A percentile compares a stretch with the other conserved stretches of the same genome.
phyloP scores from a whole-genome alignment of 2,329 filamentous ascomycete genomes.

The Emergomyces orientalis region DNA sequence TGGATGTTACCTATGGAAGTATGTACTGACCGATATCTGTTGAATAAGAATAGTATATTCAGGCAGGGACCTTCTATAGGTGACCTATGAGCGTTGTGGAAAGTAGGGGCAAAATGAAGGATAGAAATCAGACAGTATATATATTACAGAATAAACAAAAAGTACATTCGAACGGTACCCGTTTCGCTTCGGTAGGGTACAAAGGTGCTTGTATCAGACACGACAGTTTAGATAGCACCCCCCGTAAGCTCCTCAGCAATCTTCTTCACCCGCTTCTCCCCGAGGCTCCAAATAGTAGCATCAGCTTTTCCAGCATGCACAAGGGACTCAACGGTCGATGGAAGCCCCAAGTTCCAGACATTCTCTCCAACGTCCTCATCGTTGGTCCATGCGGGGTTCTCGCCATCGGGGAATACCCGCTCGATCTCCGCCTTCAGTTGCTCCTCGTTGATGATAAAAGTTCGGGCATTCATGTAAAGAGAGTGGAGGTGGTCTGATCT shows the following conservation, averaged over 20 bases:
- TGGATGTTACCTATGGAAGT: background rate
- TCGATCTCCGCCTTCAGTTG: slow-evolving; percentile 69
- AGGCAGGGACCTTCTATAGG: background rate
- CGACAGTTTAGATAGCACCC: slow-evolving; percentile 39
- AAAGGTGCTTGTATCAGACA: background rate
- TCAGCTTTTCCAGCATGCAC: slow-evolving; percentile 27
- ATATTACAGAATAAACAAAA: slow-evolving; percentile 2
- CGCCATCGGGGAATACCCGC: slow-evolving; percentile 59
- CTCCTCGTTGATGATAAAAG: slow-evolving; percentile 75
- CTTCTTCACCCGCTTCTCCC: slow-evolving; percentile 51
- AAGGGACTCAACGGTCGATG: slow-evolving; percentile 33
- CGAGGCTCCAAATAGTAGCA: slow-evolving; percentile 33
- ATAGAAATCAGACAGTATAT: background rate
- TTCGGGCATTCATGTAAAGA: slow-evolving; percentile 77
- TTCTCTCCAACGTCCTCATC: slow-evolving; percentile 37
- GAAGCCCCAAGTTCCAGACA: slow-evolving; percentile 44
- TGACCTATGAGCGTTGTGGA: background rate
- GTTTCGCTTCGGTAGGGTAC: background rate
- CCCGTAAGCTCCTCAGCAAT: slow-evolving; percentile 60
- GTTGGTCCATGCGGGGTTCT: slow-evolving; percentile 35
- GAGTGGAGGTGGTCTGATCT: slow-evolving; percentile 67
- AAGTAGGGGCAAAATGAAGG: background rate
- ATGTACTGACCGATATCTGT: background rate
- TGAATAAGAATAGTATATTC: background rate
- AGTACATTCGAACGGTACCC: background rate